Base-by-base conservation (phyloP, 2,329 filamentous ascomycete genomes). In the Pyricularia pennisetigena region DNA sequence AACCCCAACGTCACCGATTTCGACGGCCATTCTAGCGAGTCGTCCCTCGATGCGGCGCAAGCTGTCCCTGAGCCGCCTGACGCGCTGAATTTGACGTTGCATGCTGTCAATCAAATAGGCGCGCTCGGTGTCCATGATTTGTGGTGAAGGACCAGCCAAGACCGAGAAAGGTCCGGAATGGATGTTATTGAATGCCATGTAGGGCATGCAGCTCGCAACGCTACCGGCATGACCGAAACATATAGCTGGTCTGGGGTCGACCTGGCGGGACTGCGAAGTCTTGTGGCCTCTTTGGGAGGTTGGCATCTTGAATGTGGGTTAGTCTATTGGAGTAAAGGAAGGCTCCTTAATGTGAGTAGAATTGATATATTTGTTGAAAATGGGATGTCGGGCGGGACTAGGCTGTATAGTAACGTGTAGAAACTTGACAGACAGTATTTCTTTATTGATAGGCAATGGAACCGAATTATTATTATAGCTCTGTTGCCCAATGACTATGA, bases 101-200 rank as follows among this genome's bases (percentile, higher is more conserved):
- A 86, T 78, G 10, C 74, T 74, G 23, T 74, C 69, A 1, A 78
- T 68, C 23, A 87, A 79, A 69, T 85, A 85, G 7, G 79, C 74
- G 14, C 79, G 77, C 71, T 88, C 84, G 3, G 74, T 74, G 67
- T 80, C 24, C 16, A 62, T 28, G 8, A 28, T 26, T 10, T 20
- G 24, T 62, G 59, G 24, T 7, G 59, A 12, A 28, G 24, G 26
- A 12, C 59, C 28, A 24, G 59, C 3, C 9, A 12, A 20, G 3
- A 29, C 28, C 6, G 59, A 28, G 14, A 62, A 29, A 20, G 59
- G 6, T 20, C 59, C 59, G 0, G 7, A 14, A 62, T 29, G 23
- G 9, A 20, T 28, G 26, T 20, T 28, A 8, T 26, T 26, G 59
- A 28, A 62, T 9, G 10, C 14, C 24, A 28, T 26, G 26, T 28